Evolutionary conservation across 345 rosid species (phyloP), one percentile per base, ranked within the genome.

Genomic region (Linum usitatissimum): DNA sequence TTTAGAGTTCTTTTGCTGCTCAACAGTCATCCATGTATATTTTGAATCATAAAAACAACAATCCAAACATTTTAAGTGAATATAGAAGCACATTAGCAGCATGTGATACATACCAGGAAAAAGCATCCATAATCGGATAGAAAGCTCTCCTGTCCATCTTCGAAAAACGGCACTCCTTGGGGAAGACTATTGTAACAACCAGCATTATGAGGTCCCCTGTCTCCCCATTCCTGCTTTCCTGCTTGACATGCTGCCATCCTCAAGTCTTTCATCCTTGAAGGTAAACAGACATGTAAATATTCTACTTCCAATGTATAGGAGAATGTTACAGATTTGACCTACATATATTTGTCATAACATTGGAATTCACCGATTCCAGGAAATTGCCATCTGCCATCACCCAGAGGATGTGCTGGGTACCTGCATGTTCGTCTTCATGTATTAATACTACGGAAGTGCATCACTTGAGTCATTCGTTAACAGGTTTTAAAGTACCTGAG

Each of bases 361-460:
- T 84, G 88, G 45, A 84, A 84, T 84, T 84, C 88, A 76, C 88
- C 88, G 42, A 81, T 84, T 63, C 88, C 88, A 70, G 86, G 86
- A 69, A 84, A 84, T 65, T 73, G 74, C 88, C 88, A 84, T 72
- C 86, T 81, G 61, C 82, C 86, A 70, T 81, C 83, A 60, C 82
- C 82, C 49, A 68, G 70, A 66, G 88, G 88, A 77, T 81, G 88
- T 57, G 88, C 76, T 70, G 86, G 88, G 72, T 84, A 84, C 74
- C 86, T 84, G 78, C 63, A 79, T 53, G 58, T 38, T 60, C 55
- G 30, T 8, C n/a, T 55, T 34, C 58, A 64, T 66, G 48, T 64
- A 67, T 71, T 66, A 60, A 64, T 48, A 34, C 60, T 59, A 51
- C 60, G 64, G 53, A 19, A 36, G 61, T 64, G 68, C 65, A 28